Evolutionary conservation across 768 basidiomycete genomes (phyloP), one percentile per base, ranked within the genome.

Genomic region (Crepidotus variabilis): DNA sequence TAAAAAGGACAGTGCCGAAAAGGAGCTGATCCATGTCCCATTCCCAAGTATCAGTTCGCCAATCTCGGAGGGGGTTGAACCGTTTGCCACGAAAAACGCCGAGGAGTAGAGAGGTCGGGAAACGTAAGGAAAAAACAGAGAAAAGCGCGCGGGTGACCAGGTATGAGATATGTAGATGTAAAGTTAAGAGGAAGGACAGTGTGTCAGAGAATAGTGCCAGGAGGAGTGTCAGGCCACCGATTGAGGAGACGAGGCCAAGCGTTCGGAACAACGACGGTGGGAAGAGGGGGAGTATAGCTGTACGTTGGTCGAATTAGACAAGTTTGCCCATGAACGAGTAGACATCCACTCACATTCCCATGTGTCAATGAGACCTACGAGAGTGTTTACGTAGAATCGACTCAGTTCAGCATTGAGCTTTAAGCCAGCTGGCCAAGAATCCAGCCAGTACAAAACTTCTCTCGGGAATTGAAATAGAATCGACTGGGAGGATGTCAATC

Each of bases 391-490:
- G 64, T 92, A 89, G 67, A 97, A 89, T 22, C 78, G 75, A 62
- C 92, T 92, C n/a, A 99, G 79, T 62, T 98, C 92, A 0, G 92
- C 92, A 65, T 98, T 98, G 52, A 99, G 85, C 71, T 99, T 99
- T 39, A 99, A 73, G 0, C 97, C 96, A 1, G 87, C 94, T 0
- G 96, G 96, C 96, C 96, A 98, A 58, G 89, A 84, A 67, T 97
- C 90, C 11, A 99, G 78, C 95, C 94, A 98, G 1, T 77, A 63
- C 1, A 98, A 75, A 0, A 79, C 75, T 14, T 48, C 51, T 13
- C 60, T 57, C 6, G 67, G 67, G 23, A 61, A 36, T 24, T 62
- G 50, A 22, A 66, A 64, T 1, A 85, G 66, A 57, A 76, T 71
- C 32, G 57, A 56, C 75, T 81, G 59, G 6, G 33, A 36, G n/a